Evolutionary conservation across 192 early-diverging fungal genomes (phyloP).

Genomic region (Coemansia erecta): DNA sequence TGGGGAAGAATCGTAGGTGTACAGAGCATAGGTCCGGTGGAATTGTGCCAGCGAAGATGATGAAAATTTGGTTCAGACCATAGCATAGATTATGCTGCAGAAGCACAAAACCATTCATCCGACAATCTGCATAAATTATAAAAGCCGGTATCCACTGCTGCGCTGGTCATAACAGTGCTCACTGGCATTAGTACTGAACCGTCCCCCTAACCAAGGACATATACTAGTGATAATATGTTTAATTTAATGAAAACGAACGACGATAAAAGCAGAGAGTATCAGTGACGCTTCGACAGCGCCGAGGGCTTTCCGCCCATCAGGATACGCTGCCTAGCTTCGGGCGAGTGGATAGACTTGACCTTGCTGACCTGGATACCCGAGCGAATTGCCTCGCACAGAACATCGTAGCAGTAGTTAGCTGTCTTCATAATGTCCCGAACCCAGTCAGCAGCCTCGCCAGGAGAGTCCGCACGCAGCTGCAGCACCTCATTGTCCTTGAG

Average conservation of each 20-base stretch:
- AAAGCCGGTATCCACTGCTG: no score
- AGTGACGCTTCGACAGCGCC: conserved; percentile 33
- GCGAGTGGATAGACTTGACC: conserved; percentile 51
- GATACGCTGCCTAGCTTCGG: conserved; percentile 41
- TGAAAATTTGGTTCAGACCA: no score
- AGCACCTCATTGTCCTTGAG: conserved; percentile 47
- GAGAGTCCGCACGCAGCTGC: conserved; percentile 46
- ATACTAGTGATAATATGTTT: not conserved
- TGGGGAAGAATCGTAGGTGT: no score
- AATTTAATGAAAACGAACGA: not conserved
- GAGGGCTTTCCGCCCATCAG: conserved; percentile 44
- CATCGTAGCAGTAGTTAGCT: conserved; percentile 46
- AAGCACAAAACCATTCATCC: no score
- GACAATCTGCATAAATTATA: no score
- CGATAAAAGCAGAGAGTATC: conserved; percentile 2
- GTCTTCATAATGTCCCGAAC: conserved; percentile 50
- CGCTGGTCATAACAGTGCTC: not conserved
- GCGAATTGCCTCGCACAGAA: conserved; percentile 47
- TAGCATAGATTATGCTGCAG: no score
- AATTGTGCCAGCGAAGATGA: no score
- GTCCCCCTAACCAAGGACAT: not conserved
- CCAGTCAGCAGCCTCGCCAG: conserved; percentile 42
- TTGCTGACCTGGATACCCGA: conserved; percentile 54
- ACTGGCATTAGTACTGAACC: not conserved
- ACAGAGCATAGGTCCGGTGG: no score